Evolutionary conservation across 192 early-diverging fungal genomes (phyloP).

Genomic region (Coemansia sp.): DNA sequence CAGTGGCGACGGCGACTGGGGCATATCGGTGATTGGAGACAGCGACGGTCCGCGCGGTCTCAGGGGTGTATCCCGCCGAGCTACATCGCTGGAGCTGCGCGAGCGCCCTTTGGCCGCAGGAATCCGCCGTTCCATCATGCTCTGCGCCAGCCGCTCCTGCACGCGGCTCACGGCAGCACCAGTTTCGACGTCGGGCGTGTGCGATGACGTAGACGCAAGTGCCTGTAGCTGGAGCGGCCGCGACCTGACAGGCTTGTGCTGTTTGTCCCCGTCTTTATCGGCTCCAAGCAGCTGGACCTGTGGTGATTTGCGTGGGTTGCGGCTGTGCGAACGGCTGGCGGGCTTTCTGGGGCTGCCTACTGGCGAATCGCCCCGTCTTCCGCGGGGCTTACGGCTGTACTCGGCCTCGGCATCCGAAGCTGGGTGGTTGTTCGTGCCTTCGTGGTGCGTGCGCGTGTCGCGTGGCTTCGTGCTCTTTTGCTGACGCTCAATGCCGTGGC

Average conservation of each 20-base stretch:
- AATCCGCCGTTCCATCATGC: constrained; percentile 13
- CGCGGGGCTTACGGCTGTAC: constrained; percentile 5
- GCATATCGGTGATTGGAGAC: constrained; percentile 15
- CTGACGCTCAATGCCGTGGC: not conserved
- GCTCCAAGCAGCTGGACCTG: not conserved
- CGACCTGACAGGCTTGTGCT: constrained; percentile 26
- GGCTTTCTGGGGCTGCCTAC: constrained; percentile 1
- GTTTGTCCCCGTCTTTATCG: not conserved
- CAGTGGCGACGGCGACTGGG: constrained; percentile 10
- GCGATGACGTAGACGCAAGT: not conserved
- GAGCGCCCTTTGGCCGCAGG: not conserved
- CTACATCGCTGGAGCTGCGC: constrained; percentile 4
- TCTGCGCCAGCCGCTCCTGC: constrained; percentile 34
- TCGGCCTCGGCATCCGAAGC: constrained; percentile 20
- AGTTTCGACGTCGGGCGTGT: constrained; percentile 9
- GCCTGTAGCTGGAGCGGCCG: constrained; percentile 27
- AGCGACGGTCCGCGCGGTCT: constrained; percentile 32
- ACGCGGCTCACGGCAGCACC: constrained; percentile 38
- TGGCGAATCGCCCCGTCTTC: not conserved
- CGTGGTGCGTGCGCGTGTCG: not conserved
- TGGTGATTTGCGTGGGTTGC: not conserved
- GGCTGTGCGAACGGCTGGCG: constrained; percentile 25
- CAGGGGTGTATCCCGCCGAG: not conserved
- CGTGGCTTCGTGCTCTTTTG: not conserved
- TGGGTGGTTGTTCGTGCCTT: constrained; percentile 1